phyloP scores from a whole-genome alignment of 1,139 yeast genomes.

The Spathaspora jeffriesii region DNA sequence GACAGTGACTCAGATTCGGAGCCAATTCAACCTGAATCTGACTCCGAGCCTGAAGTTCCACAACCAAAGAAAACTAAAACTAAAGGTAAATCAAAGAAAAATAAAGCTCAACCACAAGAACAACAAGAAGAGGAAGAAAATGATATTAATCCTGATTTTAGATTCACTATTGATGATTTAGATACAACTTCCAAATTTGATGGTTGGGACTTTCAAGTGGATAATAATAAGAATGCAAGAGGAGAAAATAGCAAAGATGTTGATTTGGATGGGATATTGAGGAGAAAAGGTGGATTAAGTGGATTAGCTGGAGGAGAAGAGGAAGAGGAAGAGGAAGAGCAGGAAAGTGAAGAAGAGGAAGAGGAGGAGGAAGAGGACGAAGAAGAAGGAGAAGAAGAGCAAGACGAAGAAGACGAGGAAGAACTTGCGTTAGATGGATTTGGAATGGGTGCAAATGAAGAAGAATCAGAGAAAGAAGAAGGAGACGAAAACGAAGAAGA shows the following conservation, averaged over 20 bases:
- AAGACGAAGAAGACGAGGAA: slow-evolving; percentile 18
- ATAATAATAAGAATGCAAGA: slow-evolving; percentile 25
- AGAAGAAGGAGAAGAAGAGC: slow-evolving; percentile 22
- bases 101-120: slow-evolving; percentile 20
- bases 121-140: slow-evolving; percentile 40
- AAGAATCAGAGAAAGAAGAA: slow-evolving; percentile 22
- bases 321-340: slow-evolving; percentile 34
- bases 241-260: slow-evolving; percentile 55
- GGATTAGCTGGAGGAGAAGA: slow-evolving; percentile 45
- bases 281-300: slow-evolving; percentile 76
- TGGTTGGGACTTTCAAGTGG: slow-evolving; percentile 83
- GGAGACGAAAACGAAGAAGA: slow-evolving; percentile 27
- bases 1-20: slow-evolving; percentile 67
- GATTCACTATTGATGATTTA: slow-evolving; percentile 62
- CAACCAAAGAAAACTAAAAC: slow-evolving; percentile 13
- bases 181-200: slow-evolving; percentile 51
- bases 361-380: slow-evolving; percentile 25
- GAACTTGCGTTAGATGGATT: slow-evolving; percentile 67
- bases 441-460: slow-evolving; percentile 60
- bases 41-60: slow-evolving; percentile 23
- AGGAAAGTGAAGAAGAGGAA: slow-evolving; percentile 26
- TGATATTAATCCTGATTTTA: slow-evolving; percentile 73
- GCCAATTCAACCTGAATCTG: slow-evolving; percentile 59
- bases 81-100: slow-evolving; percentile 19
- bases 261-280: slow-evolving; percentile 84